A percentile compares a stretch with the other conserved stretches of the same genome.
phyloP scores from a whole-genome alignment of 1,284 basidiomycete genomes.

The Trichosporon inkin region DNA sequence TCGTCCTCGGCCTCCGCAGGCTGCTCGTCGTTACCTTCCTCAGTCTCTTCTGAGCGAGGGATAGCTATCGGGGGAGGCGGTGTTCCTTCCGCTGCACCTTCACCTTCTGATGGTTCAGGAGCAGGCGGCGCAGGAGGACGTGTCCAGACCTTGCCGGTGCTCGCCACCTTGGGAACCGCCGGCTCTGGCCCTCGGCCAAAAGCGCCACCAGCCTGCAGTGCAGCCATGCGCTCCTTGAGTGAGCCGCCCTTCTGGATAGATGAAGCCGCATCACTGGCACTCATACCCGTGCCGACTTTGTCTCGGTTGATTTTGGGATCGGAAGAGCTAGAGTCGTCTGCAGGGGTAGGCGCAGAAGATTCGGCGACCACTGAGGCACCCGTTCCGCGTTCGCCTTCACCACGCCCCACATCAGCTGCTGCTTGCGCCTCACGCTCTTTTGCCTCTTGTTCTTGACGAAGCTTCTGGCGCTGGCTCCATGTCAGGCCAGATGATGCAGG shows the following conservation, averaged over 20 bases:
- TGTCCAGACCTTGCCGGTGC: slow-evolving; percentile 66
- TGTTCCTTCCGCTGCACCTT: slow-evolving; percentile 42
- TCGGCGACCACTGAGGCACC: not conserved
- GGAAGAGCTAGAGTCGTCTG: slow-evolving; percentile 3
- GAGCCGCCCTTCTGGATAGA: slow-evolving; percentile 65
- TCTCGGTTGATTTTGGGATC: slow-evolving; percentile 10
- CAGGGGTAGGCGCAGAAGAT: slow-evolving; percentile 5
- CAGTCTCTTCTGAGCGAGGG: slow-evolving; percentile 23
- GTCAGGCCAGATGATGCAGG: slow-evolving; percentile 56
- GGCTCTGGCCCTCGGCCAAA: slow-evolving; percentile 56
- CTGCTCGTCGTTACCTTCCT: slow-evolving; percentile 41
- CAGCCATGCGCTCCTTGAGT: slow-evolving; percentile 87
- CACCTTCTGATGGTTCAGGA: slow-evolving; percentile 47
- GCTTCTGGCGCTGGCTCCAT: slow-evolving; percentile 49
- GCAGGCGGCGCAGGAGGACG: slow-evolving; percentile 52
- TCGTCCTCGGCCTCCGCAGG: slow-evolving; percentile 46
- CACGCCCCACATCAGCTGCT: slow-evolving; percentile 15
- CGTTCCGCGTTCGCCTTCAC: slow-evolving; percentile 8
- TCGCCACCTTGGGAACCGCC: slow-evolving; percentile 58
- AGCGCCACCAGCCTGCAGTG: slow-evolving; percentile 68
- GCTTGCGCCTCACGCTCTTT: slow-evolving; percentile 35
- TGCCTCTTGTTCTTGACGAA: slow-evolving; percentile 48
- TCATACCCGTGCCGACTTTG: slow-evolving; percentile 56
- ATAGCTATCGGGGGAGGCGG: slow-evolving; percentile 4
- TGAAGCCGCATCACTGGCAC: slow-evolving; percentile 74